phyloP scores from a whole-genome alignment of 371 early-diverging fungal species.

The Rhizopus sp. region DNA sequence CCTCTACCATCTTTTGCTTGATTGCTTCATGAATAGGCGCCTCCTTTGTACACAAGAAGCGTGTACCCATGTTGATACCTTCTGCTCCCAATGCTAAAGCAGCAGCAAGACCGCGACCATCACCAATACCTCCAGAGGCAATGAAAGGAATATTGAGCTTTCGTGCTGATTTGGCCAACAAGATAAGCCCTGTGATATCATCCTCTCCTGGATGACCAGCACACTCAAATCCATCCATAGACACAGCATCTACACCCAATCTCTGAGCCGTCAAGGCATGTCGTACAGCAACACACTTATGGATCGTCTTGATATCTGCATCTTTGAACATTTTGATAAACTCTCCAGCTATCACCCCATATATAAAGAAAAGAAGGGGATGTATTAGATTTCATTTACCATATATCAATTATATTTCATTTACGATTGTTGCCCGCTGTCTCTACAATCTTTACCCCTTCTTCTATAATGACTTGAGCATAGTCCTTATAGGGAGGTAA shows the following conservation, averaged over 20 bases:
- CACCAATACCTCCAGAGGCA: constrained; percentile 80
- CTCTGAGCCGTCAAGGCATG: constrained; percentile 68
- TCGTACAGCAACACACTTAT: constrained; percentile 76
- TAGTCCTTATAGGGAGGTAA: constrained; percentile 80
- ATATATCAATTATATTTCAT: constrained; percentile 7
- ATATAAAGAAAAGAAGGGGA: not conserved
- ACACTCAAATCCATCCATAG: constrained; percentile 80
- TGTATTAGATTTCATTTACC: not conserved
- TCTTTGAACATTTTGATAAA: constrained; percentile 72
- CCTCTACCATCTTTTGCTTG: constrained; percentile 71
- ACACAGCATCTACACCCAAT: constrained; percentile 61
- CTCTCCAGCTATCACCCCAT: constrained; percentile 46
- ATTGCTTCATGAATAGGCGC: constrained; percentile 68
- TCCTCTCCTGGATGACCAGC: constrained; percentile 86
- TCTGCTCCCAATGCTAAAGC: constrained; percentile 72
- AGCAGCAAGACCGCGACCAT: constrained; percentile 68
- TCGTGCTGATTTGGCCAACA: constrained; percentile 70
- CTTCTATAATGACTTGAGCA: constrained; percentile 72
- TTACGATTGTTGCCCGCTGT: constrained; percentile 64
- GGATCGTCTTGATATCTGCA: constrained; percentile 67
- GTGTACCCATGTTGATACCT: constrained; percentile 79
- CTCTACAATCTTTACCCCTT: constrained; percentile 75
- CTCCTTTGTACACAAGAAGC: constrained; percentile 80
- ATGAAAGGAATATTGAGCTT: constrained; percentile 64
- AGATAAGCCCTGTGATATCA: constrained; percentile 68